Base-by-base conservation (phyloP, 768 basidiomycete genomes). In the Rhodotorula babjevae region DNA sequence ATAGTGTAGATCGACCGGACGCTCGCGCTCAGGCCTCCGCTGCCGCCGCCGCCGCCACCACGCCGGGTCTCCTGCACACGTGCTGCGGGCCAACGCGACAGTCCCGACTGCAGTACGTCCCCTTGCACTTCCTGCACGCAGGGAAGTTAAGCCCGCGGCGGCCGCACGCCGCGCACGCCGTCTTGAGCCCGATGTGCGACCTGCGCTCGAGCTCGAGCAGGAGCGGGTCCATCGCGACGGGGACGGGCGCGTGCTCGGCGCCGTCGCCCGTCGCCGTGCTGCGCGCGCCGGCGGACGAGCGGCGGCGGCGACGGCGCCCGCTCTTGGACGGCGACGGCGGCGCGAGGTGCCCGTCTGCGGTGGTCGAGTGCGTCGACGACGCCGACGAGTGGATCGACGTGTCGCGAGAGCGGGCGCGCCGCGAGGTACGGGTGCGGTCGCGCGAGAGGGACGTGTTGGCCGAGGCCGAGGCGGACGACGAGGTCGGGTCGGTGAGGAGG, bases 171-270 rank as follows among this genome's bases (percentile, higher is more conserved):
- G 63, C 62, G 64, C 77, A 78, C 15, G 50, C 59, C 25, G 73
- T 75, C 65, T 72, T 62, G 36, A 74, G 69, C 23, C 76, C 76
- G 23, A 78, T 67, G 25, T 63, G 49, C 21, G 61, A 65, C 29
- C 62, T 47, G 1, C 66, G 60, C 57, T 78, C 77, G 60, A 78
- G 72, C 15, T 75, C 77, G 49, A 72, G 67, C 16, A 78, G 52
- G 33, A 78, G 65, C 11, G 77, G 77, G 65, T 78, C 77, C 29
- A 77, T 77, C 63, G 71, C 49, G 60, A 66, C 65, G 12, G 71
- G 29, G 27, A 27, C 16, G 40, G 29, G 16, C 2, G 27, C 1
- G 31, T 29, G 7, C 27, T 1, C 21, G 33, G 2, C 19, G 16
- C 9, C 31, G 8, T 25, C 23, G 21, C 1, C 11, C 19, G 21